phyloP scores from a whole-genome alignment of 2,329 filamentous ascomycete species.

The Grosmannia clavigera region DNA sequence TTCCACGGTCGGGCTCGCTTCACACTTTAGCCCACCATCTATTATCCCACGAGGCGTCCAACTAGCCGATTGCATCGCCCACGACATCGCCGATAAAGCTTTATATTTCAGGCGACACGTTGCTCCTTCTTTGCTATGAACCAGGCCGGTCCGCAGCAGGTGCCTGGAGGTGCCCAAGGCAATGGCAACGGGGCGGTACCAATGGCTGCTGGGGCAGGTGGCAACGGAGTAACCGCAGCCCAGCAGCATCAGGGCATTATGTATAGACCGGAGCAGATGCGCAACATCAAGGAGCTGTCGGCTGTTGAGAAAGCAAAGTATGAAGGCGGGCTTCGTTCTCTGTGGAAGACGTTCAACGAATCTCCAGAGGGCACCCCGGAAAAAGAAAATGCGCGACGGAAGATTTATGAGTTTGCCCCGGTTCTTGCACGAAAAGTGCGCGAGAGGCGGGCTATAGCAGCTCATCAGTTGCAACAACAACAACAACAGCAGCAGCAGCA shows the following conservation, averaged over 20 bases:
- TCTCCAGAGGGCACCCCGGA: slow-evolving; percentile 32
- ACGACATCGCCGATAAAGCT: neutral
- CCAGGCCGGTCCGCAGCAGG: slow-evolving; percentile 6
- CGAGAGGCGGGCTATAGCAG: slow-evolving; percentile 8
- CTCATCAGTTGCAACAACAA: neutral
- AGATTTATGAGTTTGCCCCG: slow-evolving; percentile 48
- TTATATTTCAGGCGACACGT: neutral
- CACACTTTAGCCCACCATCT: neutral
- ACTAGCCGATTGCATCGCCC: neutral
- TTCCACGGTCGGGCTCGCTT: neutral
- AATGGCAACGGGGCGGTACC: neutral
- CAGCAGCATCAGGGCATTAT: slow-evolving; percentile 17
- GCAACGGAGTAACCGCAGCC: slow-evolving; percentile 7
- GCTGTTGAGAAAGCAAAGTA: slow-evolving; percentile 47
- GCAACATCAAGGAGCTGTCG: slow-evolving; percentile 34
- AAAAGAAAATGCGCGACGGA: slow-evolving; percentile 39
- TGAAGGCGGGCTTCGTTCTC: slow-evolving; percentile 38
- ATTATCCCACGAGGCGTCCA: neutral
- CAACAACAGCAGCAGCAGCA: slow-evolving; percentile 5
- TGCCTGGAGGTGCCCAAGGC: slow-evolving; percentile 7
- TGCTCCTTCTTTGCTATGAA: slow-evolving; percentile 5
- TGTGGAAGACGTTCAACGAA: slow-evolving; percentile 42
- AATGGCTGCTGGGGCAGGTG: neutral
- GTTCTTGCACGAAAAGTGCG: slow-evolving; percentile 28
- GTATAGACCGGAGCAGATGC: slow-evolving; percentile 41